These are phyloP conservation scores for Solanum dulcamara DNA, from an alignment of 257 asterid species.

Conservation along the genomic window DNA sequence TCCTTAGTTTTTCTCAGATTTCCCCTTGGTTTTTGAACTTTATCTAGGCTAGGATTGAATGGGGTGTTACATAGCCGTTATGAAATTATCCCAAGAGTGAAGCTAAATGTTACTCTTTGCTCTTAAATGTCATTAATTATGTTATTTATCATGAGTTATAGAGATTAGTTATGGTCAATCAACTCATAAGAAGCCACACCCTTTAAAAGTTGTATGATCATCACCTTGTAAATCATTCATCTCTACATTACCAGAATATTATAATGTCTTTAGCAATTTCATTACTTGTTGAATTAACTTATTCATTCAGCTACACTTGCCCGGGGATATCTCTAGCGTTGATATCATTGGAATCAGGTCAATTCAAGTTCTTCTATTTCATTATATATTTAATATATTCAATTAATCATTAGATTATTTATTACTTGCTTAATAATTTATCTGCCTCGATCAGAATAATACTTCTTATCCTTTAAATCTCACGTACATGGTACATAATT, in stretches of 20 bases:
- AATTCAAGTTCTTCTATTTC: neutral
- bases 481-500: no score
- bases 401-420: neutral
- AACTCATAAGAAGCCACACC: neutral
- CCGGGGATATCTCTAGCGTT: neutral
- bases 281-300: neutral
- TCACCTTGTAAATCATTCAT: neutral
- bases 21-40: no score
- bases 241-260: neutral
- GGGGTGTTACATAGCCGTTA: no score
- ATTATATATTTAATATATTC: neutral
- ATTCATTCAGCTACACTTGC: neutral
- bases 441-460: neutral
- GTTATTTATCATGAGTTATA: neutral
- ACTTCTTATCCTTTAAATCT: neutral
- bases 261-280: neutral
- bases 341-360: neutral
- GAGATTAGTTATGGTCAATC: neutral
- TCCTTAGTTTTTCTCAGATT: no score
- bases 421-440: neutral
- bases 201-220: neutral
- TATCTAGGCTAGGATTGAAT: no score
- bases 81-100: neutral
- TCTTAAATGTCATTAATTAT: neutral
- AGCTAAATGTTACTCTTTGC: neutral